These are phyloP conservation scores for Iris macrosiphon DNA, from an alignment of 106 monocot genomes.

Conservation along the genomic window DNA sequence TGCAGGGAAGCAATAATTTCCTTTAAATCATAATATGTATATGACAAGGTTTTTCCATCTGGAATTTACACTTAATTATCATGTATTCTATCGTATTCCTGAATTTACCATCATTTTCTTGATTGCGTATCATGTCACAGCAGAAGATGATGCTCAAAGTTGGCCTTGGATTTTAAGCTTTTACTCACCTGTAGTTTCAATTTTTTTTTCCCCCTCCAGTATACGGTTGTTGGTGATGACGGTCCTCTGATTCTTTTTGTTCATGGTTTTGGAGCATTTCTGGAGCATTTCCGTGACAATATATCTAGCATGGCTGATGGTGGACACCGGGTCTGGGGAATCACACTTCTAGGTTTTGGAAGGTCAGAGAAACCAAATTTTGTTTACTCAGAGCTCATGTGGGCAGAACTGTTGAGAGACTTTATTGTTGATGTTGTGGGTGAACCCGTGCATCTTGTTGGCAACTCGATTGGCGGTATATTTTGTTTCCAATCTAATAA, in stretches of 20 bases:
- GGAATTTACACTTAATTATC: no score
- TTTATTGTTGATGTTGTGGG: slow-evolving; percentile 84
- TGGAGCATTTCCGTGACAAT: slow-evolving; percentile 89
- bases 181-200: no score
- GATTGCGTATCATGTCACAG: no score
- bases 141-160: no score
- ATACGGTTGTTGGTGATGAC: slow-evolving; percentile 61
- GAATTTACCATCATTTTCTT: no score
- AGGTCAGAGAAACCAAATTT: slow-evolving; percentile 93
- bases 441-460: slow-evolving; percentile 87
- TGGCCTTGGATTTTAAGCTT: no score
- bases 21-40: no score
- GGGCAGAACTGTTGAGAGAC: slow-evolving; percentile 93
- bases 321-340: slow-evolving; percentile 82
- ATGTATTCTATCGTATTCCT: no score
- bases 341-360: slow-evolving; percentile 92
- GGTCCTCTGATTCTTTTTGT: slow-evolving; percentile 84
- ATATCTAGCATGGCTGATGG: slow-evolving; percentile 61
- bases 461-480: slow-evolving; percentile 94
- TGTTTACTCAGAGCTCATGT: slow-evolving; percentile 63
- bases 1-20: no score
- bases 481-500: neutral
- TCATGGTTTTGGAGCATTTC: slow-evolving; percentile 97
- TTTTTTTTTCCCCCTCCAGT: slow-evolving; percentile 35
- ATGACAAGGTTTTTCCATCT: no score